Base-by-base conservation (phyloP, 768 basidiomycete species). In the Tricholoma saponaceum region DNA sequence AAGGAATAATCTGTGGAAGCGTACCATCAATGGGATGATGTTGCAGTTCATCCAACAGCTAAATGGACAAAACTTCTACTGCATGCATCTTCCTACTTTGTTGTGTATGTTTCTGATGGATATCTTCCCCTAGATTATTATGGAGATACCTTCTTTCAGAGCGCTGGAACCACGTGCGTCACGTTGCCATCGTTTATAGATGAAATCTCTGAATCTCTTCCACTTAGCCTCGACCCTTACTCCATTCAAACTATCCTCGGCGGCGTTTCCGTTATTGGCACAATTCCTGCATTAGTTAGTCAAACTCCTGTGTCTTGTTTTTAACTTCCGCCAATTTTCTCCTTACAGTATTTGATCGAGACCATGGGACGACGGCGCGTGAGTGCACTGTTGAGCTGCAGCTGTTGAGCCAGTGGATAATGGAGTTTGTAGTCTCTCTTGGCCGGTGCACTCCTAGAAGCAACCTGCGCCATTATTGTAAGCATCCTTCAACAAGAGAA, bases 21-120 rank as follows among this genome's bases (percentile, higher is more conserved):
- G 90, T 54, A 91, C 89, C 13, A 67, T 76, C 32, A 90, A 90
- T 58, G 88, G 89, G n/a, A 88, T 89, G 84, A 88, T 89, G 84
- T 69, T 89, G 44, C 88, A 89, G 61, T 90, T 90, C 65, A 83
- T 92, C 53, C 89, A 91, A 62, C 89, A 91, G 62, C 70, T 91
- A 28, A 88, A 90, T 57, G 89, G 88, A 13, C 89, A 92, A 69
- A 90, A 89, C 67, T 90, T 89, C 71, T 89, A 87, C 69, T 88
- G 87, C 87, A 60, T 60, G 82, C 6, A 2, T 52, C 22, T n/a
- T 32, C 39, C 20, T 35, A 13, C 26, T 8, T n/a, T 7, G 6
- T 53, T 39, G 28, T 32, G 5, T 28, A 0, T 12, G 44, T 30
- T 12, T 7, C 32, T 59, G 22, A 54, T 33, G 16, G 5, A 37